phyloP scores from a whole-genome alignment of 2,329 filamentous ascomycete species.

The Eurotiales sp. region DNA sequence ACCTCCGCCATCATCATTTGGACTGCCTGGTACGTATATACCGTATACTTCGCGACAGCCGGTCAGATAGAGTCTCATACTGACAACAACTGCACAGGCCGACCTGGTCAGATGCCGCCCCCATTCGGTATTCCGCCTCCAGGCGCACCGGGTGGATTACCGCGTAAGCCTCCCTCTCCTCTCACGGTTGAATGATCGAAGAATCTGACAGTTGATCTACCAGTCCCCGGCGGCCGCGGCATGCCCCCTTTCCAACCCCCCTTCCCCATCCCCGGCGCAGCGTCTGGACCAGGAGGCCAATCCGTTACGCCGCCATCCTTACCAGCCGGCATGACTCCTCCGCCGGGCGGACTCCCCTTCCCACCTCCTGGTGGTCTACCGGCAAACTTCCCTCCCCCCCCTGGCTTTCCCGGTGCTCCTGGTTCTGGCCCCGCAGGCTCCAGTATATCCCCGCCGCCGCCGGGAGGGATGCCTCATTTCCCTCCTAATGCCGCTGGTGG shows the following conservation, averaged over 20 bases:
- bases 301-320: slow-evolving; percentile 8
- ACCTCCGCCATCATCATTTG: slow-evolving; percentile 53
- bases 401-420: slow-evolving; percentile 28
- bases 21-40: slow-evolving; percentile 57
- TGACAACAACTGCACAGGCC: slow-evolving; percentile 22
- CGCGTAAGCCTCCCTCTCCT: slow-evolving; percentile 46
- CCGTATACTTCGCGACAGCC: background rate
- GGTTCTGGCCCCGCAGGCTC: slow-evolving; percentile 22
- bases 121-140: slow-evolving; percentile 53
- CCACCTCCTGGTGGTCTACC: slow-evolving; percentile 40
- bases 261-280: slow-evolving; percentile 46
- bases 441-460: slow-evolving; percentile 13
- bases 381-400: slow-evolving; percentile 41
- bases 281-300: background rate
- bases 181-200: background rate
- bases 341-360: slow-evolving; percentile 30
- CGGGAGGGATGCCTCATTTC: slow-evolving; percentile 14
- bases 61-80: background rate
- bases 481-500: background rate
- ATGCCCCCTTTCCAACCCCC: slow-evolving; percentile 41
- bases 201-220: too few species aligned
- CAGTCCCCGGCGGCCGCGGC: slow-evolving; percentile 55
- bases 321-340: slow-evolving; percentile 22
- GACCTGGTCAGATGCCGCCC: slow-evolving; percentile 45
- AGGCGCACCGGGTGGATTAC: slow-evolving; percentile 37